A percentile compares a stretch with the other conserved stretches of the same genome.
phyloP scores from a whole-genome alignment of 2,329 filamentous ascomycete species.

The Cercospora zeina region DNA sequence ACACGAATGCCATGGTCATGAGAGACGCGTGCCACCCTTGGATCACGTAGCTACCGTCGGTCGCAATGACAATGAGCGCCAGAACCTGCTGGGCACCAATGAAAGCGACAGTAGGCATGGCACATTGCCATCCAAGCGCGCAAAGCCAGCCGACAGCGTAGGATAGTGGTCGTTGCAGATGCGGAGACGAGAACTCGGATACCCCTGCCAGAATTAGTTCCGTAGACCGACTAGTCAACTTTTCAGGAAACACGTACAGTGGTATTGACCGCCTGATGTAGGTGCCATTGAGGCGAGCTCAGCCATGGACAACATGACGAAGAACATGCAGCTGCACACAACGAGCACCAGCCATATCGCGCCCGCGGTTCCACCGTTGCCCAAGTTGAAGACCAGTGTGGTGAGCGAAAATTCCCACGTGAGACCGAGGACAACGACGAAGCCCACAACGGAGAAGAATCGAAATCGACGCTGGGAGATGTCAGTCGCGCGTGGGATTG shows the following conservation, averaged over 20 bases:
- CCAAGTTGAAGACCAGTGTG: slow-evolving; percentile 31
- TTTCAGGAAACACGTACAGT: slow-evolving; percentile 35
- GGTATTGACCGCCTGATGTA: slow-evolving; percentile 55
- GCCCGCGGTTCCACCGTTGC: slow-evolving; percentile 56
- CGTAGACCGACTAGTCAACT: neutral
- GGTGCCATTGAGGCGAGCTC: slow-evolving; percentile 58
- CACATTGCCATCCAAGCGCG: slow-evolving; percentile 38
- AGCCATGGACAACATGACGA: slow-evolving; percentile 47
- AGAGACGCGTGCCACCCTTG: slow-evolving; percentile 31
- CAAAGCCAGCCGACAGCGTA: slow-evolving; percentile 52
- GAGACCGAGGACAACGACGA: slow-evolving; percentile 33
- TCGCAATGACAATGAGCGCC: slow-evolving; percentile 33
- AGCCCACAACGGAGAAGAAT: slow-evolving; percentile 36
- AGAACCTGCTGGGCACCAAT: slow-evolving; percentile 35
- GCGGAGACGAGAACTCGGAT: slow-evolving; percentile 49
- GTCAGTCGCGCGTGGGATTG: slow-evolving; percentile 14
- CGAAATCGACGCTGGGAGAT: slow-evolving; percentile 33
- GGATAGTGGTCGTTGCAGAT: slow-evolving; percentile 58
- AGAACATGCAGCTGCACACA: slow-evolving; percentile 31
- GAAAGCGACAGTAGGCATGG: slow-evolving; percentile 35
- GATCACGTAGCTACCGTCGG: slow-evolving; percentile 30
- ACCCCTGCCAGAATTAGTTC: slow-evolving; percentile 33
- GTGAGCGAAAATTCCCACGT: slow-evolving; percentile 34
- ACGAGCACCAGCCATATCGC: slow-evolving; percentile 52
- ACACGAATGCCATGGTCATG: slow-evolving; percentile 32